phyloP scores from a whole-genome alignment of 1,284 basidiomycete species.

The Rhodotorula sp. region DNA sequence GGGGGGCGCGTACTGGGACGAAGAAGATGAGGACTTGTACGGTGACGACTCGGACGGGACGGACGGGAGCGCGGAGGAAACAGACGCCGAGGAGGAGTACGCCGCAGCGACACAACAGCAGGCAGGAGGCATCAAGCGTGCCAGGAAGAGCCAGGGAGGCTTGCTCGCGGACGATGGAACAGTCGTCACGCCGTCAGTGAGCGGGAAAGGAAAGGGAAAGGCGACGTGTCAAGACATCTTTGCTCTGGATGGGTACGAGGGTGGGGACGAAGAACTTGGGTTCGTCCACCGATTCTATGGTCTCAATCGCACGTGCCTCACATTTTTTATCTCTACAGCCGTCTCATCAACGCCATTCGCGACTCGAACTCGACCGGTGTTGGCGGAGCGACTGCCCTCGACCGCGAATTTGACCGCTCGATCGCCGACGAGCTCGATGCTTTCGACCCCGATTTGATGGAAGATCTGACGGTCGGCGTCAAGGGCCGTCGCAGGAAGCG shows the following conservation, averaged over 20 bases:
- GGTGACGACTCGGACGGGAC: constrained; percentile 1
- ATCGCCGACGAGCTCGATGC: constrained; percentile 61
- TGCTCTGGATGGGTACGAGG: constrained; percentile 7
- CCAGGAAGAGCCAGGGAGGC: not conserved
- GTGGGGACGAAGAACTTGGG: constrained; percentile 26
- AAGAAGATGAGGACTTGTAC: constrained; percentile 7
- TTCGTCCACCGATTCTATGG: not conserved
- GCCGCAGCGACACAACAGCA: not conserved
- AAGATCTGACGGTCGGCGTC: constrained; percentile 16
- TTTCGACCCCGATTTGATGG: constrained; percentile 52
- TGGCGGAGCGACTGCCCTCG: constrained; percentile 55
- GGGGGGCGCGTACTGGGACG: constrained; percentile 12
- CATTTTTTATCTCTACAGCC: constrained; percentile 50
- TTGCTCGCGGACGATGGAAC: not conserved
- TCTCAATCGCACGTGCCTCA: not conserved
- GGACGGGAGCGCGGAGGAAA: constrained; percentile 23
- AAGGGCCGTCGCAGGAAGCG: constrained; percentile 16
- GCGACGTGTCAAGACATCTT: constrained; percentile 16
- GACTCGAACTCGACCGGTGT: constrained; percentile 56
- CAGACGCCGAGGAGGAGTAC: constrained; percentile 38
- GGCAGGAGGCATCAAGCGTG: constrained; percentile 6
- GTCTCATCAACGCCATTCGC: constrained; percentile 61
- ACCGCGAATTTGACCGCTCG: constrained; percentile 62
- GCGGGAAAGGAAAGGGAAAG: constrained; percentile 16
- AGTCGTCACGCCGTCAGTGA: not conserved